These are phyloP conservation scores for Amoeboaphelidium protococcarum DNA, from an alignment of 371 early-diverging fungal species.

Conservation along the genomic window DNA sequence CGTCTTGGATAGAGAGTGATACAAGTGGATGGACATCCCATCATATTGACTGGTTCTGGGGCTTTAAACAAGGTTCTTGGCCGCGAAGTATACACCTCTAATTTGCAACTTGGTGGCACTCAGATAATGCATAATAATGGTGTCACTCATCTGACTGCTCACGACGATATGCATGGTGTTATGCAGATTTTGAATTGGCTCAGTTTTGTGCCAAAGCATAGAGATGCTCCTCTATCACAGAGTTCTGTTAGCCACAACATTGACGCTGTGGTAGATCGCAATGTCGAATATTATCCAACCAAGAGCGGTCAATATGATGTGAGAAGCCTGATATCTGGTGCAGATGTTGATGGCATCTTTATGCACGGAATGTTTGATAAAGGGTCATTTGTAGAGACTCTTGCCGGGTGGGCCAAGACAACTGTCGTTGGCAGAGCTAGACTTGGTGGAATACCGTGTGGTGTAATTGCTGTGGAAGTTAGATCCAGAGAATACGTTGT, in stretches of 20 bases:
- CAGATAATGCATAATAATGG: constrained; percentile 98
- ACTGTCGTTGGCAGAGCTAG: constrained; percentile 83
- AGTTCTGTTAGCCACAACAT: background rate
- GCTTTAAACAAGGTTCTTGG: constrained; percentile 96
- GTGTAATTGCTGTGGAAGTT: constrained; percentile 88
- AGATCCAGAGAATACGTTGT: constrained; percentile 67
- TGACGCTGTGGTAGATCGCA: constrained; percentile 27
- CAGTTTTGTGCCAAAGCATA: background rate
- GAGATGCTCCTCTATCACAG: background rate
- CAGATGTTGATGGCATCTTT: constrained; percentile 31
- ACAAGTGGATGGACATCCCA: constrained; percentile 90
- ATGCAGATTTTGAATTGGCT: constrained; percentile 82
- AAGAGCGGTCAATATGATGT: constrained; percentile 75
- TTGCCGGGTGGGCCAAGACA: constrained; percentile 35
- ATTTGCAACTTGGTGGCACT: constrained; percentile 93
- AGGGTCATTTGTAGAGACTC: constrained; percentile 58
- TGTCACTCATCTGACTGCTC: constrained; percentile 79
- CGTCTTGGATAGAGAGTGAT: constrained; percentile 91
- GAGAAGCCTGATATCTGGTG: constrained; percentile 59
- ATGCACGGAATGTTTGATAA: constrained; percentile 71
- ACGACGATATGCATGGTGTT: constrained; percentile 80
- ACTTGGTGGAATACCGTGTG: constrained; percentile 84
- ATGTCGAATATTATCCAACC: constrained; percentile 35
- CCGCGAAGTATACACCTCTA: constrained; percentile 90
- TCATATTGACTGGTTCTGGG: constrained; percentile 90